Evolutionary conservation across 371 early-diverging fungal species (phyloP).

Genomic region (Rhizopus delemar): DNA sequence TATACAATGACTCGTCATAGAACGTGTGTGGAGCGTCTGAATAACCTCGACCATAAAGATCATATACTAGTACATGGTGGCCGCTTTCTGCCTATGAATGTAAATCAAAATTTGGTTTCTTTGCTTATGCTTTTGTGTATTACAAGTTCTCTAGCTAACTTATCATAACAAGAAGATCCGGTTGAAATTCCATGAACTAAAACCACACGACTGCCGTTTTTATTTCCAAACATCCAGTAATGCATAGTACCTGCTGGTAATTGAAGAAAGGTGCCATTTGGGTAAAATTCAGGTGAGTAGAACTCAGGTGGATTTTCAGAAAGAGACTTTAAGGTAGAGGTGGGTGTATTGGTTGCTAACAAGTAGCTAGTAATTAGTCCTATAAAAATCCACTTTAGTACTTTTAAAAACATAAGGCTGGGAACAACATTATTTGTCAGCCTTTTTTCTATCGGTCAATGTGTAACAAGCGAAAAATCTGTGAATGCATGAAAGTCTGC

Average conservation of each 20-base stretch:
- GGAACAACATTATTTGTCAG: background rate
- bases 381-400: slow-evolving; percentile 4
- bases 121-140: background rate
- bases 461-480: no score
- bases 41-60: slow-evolving; percentile 59
- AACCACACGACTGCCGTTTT: slow-evolving; percentile 50
- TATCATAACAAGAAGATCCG: slow-evolving; percentile 33
- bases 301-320: slow-evolving; percentile 24
- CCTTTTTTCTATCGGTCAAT: no score
- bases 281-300: slow-evolving; percentile 42
- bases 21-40: slow-evolving; percentile 47
- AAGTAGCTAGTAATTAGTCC: background rate
- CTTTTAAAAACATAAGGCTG: background rate
- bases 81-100: slow-evolving; percentile 42
- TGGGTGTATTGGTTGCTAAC: background rate
- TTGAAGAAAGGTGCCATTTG: slow-evolving; percentile 36
- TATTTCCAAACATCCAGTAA: slow-evolving; percentile 56
- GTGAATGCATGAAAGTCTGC: background rate
- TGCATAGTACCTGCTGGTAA: slow-evolving; percentile 55
- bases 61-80: slow-evolving; percentile 54
- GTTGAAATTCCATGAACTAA: slow-evolving; percentile 61
- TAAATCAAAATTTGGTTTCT: background rate
- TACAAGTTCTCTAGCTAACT: slow-evolving; percentile 36
- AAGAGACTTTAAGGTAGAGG: slow-evolving; percentile 33
- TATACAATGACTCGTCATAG: slow-evolving; percentile 51